Evolutionary conservation across 495 filamentous ascomycete species (phyloP), one percentile per base, ranked within the genome.

Genomic region (Oidiodendron maius): DNA sequence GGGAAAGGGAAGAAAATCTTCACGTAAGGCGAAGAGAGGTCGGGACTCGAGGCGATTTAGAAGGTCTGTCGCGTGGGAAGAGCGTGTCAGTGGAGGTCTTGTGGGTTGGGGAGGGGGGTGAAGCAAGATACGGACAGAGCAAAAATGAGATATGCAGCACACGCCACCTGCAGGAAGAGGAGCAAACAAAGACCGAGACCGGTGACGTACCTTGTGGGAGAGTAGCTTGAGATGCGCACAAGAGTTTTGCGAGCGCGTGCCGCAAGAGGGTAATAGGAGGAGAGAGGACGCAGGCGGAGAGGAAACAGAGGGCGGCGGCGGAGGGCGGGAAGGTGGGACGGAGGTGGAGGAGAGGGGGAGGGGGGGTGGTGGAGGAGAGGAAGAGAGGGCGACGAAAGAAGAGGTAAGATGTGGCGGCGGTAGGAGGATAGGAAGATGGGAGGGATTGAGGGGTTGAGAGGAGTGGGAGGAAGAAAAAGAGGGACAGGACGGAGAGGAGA

Each of bases 371-470:
- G 22, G 47, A 17, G 38, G 26, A 30, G 55, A 24, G 44, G 48
- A 36, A 46, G 44, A 56, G 24, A 46, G 21, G 38, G 51, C 21
- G 16, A 26, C 50, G 49, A 41, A 56, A 21, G 50, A 21, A 36
- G 51, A 48, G 23, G 46, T n/a, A n/a, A n/a, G n/a, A n/a, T n/a
- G n/a, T n/a, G 45, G 13, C n/a, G n/a, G n/a, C n/a, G 20, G 32
- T 23, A n/a, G n/a, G n/a, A n/a, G n/a, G n/a, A n/a, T n/a, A 44
- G 43, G 50, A 11, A 48, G 44, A 23, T 52, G 39, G 36, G 32
- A 46, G 50, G 51, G 52, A 52, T 52, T 44, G 57, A 59, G 60
- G 45, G 52, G 49, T 36, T 48, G 48, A 47, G 42, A 38, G 42
- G 56, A 32, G 56, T 47, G 51, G 48, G 50, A 42, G 46, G 39